Evolutionary conservation across 2,329 filamentous ascomycete species (phyloP), one percentile per base, ranked within the genome.

Genomic region (Fusarium heterosporum): DNA sequence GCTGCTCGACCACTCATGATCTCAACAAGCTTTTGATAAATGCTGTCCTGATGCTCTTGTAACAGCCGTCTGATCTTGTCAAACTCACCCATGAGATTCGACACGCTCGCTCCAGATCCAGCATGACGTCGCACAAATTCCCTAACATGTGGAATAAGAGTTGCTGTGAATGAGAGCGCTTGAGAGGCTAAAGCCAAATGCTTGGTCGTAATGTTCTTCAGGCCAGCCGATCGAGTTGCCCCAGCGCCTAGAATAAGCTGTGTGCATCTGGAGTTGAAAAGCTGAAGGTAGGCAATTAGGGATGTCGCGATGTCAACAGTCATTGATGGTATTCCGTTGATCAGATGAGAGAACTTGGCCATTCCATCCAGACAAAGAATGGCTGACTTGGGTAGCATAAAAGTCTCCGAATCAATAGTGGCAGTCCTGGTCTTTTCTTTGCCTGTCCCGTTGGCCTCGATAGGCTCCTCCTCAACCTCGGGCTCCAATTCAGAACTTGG

Each of bases 141-240:
- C 42, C 95, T 89, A 28, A 97, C 86, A 75, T 98, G 94, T 0
- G 96, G 95, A 6, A 97, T 90, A 3, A 98, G 83, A 0, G 93
- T 89, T 25, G 94, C 91, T 43, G 97, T 89, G 76, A 99, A 97
- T 42, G 91, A 90, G 19, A 98, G 80, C 0, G 94, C 92, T 77
- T 97, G 95, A 0, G 92, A 94, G 4, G 96, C 94, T 17, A 98
- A 87, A 0, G 96, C 94, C 3, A 99, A 86, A 78, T 99, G 95
- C 72, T 96, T 96, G 1, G 96, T 97, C 1, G 93, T 97, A 76
- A 99, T 99, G 74, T 97, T 97, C 77, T 93, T 97, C 19, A 99
- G 83, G 0, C 95, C 95, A 2, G 94, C 96, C 25, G 91, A 93
- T 34, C 89, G 85, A 7, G 93, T 97, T 6, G 96, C 96, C 6